Evolutionary conservation across 108 stramenopile species (phyloP), one percentile per base, ranked within the genome.

Genomic region (Cylindrotheca closterium): DNA sequence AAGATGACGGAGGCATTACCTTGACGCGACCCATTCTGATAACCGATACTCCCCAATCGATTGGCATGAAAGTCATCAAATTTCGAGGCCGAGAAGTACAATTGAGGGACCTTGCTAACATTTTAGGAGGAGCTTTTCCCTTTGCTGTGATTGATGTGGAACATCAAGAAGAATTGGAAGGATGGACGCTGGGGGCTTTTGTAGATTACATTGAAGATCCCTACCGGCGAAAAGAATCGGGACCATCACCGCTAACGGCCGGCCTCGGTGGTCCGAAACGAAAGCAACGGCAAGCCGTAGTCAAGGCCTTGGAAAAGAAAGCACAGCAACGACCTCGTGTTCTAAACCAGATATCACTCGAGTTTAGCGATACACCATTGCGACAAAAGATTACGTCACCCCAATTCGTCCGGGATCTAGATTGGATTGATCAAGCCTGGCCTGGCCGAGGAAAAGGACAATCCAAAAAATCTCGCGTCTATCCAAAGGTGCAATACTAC

Each of bases 371-470:
- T 12, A 86, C 82, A 25, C 73, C 79, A 0, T 61, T 91, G 37
- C 58, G 68, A 7, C n/a, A 51, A 0, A 51, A 68, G 29, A 78
- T 92, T 0, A 52, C 24, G n/a, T 69, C 78, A 8, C 90, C 94
- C 1, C 23, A 63, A n/a, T 80, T 92, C 52, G 93, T 93, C 3
- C 79, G 93, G 3, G 81, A 79, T 22, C 47, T 92, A 3, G 95
- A 96, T 75, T 94, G 91, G 88, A 84, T 95, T 45, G 66, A 87
- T 51, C 32, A 63, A 26, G 72, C 65, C 34, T 97, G 94, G 94
- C 93, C 92, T 19, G 24, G 58, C 28, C 27, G 47, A 56, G 59
- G 49, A 46, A 60, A 19, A 51, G 18, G 34, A 28, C 4, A 24
- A 25, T 17, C 23, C 22, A 26, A 27, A n/a, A 23, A 31, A 23